Base-by-base conservation (phyloP, 2,329 filamentous ascomycete species). In the Exophiala oligosperma region DNA sequence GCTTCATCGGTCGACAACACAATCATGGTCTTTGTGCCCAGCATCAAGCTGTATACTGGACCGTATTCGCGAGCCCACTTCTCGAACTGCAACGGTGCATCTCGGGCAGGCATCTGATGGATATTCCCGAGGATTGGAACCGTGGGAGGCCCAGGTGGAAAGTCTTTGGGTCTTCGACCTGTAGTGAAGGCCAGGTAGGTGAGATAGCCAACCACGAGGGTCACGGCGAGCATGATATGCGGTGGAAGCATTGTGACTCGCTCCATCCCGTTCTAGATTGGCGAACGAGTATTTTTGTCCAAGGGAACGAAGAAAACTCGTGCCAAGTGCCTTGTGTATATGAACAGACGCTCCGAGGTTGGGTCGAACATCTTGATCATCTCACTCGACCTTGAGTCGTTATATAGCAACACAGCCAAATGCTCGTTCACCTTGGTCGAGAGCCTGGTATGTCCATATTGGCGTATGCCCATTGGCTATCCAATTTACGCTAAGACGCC, bases 41-140 rank as follows among this genome's bases (percentile, higher is more conserved):
- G 69, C 1, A 82, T 79, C 1, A 84, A 69, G 0, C 75, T 79
- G 64, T 80, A 83, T 0, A 84, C 66, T 0, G 80, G 79, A 0
- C 80, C 77, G 47, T 83, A 83, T 64, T 81, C 71, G 4, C 76
- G 63, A 0, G 80, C 79, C 81, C 81, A 84, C 65, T 79, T 77
- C 38, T 79, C 68, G 54, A 81, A 81, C 52, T 81, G 77, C 0
- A 79, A 60, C 54, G 81, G 76, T 0, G 66, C 66, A 28, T 79
- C 69, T 6, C 71, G 50, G 2, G 67, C 70, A 0, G 79, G 79
- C 66, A 83, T 79, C 66, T 72, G 32, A 62, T 81, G 80, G 1
- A 83, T 64, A 46, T 83, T 83, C 3, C 81, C 81, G 6, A 83
- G 66, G 1, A 83, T 55, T 0, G 80, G 81, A 1, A 81, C 32